Percentiles rank a stretch among this genome's conserved stretches.
Evolutionary conservation across 164 flowering plant species (phyloP).

Genomic region (Annona squamosa): DNA sequence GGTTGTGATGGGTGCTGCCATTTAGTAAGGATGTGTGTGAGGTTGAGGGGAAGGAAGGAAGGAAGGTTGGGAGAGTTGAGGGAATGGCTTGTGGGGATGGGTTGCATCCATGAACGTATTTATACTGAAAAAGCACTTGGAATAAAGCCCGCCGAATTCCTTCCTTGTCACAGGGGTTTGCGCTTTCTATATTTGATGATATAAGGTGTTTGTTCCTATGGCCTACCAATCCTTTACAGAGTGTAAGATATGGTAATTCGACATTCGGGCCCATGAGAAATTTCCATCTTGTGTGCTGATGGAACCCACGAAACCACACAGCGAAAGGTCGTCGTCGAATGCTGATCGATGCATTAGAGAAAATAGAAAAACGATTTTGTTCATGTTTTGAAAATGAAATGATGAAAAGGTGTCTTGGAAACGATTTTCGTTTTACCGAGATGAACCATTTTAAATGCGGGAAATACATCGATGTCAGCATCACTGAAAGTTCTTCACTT

Average conservation of each 20-base stretch:
- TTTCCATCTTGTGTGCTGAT: too few relatives aligned
- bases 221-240: background rate
- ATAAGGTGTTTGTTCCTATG: background rate
- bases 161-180: conserved; percentile 23
- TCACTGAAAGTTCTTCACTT: too few relatives aligned
- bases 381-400: too few relatives aligned
- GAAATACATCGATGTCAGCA: too few relatives aligned
- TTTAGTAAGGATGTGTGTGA: background rate
- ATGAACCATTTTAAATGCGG: too few relatives aligned
- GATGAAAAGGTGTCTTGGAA: too few relatives aligned
- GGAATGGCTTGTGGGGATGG: background rate
- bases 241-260: background rate
- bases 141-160: conserved; percentile 22
- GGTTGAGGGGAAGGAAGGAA: background rate
- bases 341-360: too few relatives aligned
- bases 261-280: too few relatives aligned
- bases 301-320: too few relatives aligned
- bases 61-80: background rate
- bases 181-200: background rate
- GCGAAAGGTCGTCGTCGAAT: too few relatives aligned
- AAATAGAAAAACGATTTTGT: too few relatives aligned
- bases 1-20: background rate
- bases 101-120: background rate
- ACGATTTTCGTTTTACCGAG: too few relatives aligned
- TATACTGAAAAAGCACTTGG: background rate